A percentile compares a stretch with the other conserved stretches of the same genome.
Conservation (phyloP, 176 grass and related monocot genomes). For the Aegilops longissima region DNA sequence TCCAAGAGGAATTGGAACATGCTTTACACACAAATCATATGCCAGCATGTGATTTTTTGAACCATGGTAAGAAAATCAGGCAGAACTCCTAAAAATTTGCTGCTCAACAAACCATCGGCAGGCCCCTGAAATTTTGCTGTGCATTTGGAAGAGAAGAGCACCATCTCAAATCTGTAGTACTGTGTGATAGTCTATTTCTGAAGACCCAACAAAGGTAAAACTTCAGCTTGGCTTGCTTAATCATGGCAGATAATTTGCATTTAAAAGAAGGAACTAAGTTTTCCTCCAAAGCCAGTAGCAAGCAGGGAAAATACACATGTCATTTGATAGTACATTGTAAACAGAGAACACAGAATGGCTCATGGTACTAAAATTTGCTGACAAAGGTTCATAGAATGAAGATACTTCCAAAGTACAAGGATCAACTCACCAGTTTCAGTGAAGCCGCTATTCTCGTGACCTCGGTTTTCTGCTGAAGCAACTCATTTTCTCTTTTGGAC, state of each 20-base stretch:
- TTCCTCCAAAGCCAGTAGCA: background rate
- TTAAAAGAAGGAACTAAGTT: background rate
- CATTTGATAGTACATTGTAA: background rate
- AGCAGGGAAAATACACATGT: background rate
- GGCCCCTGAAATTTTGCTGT: background rate
- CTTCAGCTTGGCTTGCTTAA: background rate
- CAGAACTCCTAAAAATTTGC: background rate
- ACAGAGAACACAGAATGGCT: background rate
- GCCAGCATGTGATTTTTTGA: background rate
- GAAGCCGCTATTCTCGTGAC: slow-evolving; percentile 60
- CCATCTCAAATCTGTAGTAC: background rate
- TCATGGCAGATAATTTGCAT: background rate
- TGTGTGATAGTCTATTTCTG: background rate
- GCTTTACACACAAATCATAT: background rate
- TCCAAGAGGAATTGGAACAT: background rate
- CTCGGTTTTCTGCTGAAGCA: slow-evolving; percentile 74
- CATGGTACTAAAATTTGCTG: background rate
- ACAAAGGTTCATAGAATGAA: background rate
- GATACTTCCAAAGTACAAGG: background rate
- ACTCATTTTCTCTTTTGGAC: slow-evolving; percentile 78
- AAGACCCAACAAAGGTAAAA: background rate
- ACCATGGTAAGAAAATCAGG: slow-evolving; percentile 14
- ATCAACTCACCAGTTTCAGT: slow-evolving; percentile 52
- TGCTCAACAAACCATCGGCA: background rate
- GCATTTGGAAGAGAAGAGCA: slow-evolving; percentile 15